These are phyloP conservation scores for Yarrowia osloensis DNA, from an alignment of 805 yeast species.

Conservation along the genomic window DNA sequence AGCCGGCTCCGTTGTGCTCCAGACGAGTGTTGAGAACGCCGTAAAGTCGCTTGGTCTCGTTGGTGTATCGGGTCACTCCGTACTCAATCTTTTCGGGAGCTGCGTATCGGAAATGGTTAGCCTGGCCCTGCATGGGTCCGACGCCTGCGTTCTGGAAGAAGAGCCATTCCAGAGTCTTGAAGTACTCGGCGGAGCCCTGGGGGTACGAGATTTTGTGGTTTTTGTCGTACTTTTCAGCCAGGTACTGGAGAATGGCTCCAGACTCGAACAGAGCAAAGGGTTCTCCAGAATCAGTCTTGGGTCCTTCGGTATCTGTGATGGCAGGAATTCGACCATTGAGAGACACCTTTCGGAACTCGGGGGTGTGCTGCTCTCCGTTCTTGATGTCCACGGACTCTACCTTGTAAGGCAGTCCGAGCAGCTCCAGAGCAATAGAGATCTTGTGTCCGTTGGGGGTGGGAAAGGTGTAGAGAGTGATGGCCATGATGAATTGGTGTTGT, in stretches of 20 bases:
- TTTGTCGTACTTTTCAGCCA: conserved; percentile 62
- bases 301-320: conserved; percentile 39
- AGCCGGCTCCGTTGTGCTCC: conserved; percentile 50
- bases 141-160: conserved; percentile 60
- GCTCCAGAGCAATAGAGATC: conserved; percentile 43
- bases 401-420: conserved; percentile 44
- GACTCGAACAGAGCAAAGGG: conserved; percentile 51
- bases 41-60: conserved; percentile 56
- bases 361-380: conserved; percentile 53
- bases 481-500: not conserved
- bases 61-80: conserved; percentile 53
- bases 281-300: conserved; percentile 32
- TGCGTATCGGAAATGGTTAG: conserved; percentile 49
- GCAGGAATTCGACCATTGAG: conserved; percentile 68
- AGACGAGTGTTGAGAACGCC: conserved; percentile 57
- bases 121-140: conserved; percentile 68
- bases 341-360: conserved; percentile 58
- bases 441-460: conserved; percentile 50
- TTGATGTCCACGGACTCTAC: conserved; percentile 47
- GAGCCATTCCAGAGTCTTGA: conserved; percentile 49
- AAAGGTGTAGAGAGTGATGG: conserved; percentile 47
- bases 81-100: conserved; percentile 57
- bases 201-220: conserved; percentile 49
- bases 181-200: conserved; percentile 49
- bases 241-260: conserved; percentile 61